Evolutionary conservation across 768 basidiomycete genomes (phyloP).

Genomic region (Termitomyces eurrhizus): DNA sequence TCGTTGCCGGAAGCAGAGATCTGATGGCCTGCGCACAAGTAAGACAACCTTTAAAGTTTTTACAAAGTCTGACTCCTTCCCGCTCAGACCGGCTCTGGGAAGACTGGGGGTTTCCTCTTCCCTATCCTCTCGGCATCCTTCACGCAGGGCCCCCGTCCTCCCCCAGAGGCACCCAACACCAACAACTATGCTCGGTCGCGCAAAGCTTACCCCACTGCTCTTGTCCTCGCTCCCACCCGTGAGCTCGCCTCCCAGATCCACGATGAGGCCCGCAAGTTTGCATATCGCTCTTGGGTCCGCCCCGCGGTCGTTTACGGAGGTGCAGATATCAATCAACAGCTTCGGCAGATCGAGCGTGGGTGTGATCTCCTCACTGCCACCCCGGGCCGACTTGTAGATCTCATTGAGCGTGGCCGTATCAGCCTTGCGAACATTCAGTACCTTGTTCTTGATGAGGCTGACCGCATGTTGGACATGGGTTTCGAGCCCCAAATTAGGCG

Average conservation of each 20-base stretch:
- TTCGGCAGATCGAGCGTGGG: slow-evolving; percentile 91
- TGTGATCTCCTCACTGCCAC: slow-evolving; percentile 97
- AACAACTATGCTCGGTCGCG: slow-evolving; percentile 62
- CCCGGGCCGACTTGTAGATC: slow-evolving; percentile 95
- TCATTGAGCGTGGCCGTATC: slow-evolving; percentile 97
- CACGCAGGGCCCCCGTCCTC: slow-evolving; percentile 69
- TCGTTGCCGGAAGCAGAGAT: slow-evolving; percentile 85
- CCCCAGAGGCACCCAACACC: slow-evolving; percentile 50
- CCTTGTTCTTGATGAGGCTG: slow-evolving; percentile 98
- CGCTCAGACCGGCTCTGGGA: slow-evolving; percentile 95
- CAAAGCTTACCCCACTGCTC: slow-evolving; percentile 95
- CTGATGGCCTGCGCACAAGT: slow-evolving; percentile 96
- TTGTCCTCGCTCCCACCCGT: slow-evolving; percentile 96
- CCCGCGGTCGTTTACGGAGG: slow-evolving; percentile 99
- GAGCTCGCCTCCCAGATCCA: slow-evolving; percentile 99
- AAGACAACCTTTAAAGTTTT: slow-evolving; percentile 18
- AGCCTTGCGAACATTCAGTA: slow-evolving; percentile 95
- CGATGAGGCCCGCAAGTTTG: slow-evolving; percentile 98
- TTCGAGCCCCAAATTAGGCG: slow-evolving; percentile 99
- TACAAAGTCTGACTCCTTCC: slow-evolving; percentile 10
- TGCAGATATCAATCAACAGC: slow-evolving; percentile 95
- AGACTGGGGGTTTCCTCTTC: slow-evolving; percentile 98
- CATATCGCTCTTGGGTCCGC: slow-evolving; percentile 98
- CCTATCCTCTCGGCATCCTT: slow-evolving; percentile 96
- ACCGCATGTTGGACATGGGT: slow-evolving; percentile 99